Conservation (phyloP, 228 moss, liverwort and hornwort genomes). For the Sphagnum magellanicum region DNA sequence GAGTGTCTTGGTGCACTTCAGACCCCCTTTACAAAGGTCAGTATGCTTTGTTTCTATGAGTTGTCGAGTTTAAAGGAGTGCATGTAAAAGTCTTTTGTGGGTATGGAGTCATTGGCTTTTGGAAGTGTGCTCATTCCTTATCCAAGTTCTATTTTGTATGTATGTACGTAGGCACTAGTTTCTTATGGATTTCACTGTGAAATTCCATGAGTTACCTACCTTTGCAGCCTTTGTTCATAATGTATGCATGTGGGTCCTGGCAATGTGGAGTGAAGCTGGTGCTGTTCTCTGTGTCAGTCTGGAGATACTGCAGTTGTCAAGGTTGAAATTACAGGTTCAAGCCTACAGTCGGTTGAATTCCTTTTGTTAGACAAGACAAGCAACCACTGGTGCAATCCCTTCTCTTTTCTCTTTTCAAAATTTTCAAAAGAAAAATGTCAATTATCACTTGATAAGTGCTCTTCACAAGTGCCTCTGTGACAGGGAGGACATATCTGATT, state of each 20-base stretch:
- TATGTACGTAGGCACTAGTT: background rate
- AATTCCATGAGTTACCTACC: background rate
- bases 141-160: too few species aligned
- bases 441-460: background rate
- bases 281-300: slow-evolving; percentile 28
- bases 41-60: background rate
- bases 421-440: background rate
- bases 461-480: background rate
- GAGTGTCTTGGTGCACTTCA: slow-evolving; percentile 72
- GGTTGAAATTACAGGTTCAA: slow-evolving; percentile 46
- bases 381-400: slow-evolving; percentile 41
- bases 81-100: background rate
- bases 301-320: slow-evolving; percentile 51
- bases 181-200: background rate
- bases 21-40: slow-evolving; percentile 66
- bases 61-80: background rate
- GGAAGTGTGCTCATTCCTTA: too few species aligned
- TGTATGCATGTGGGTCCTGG: background rate
- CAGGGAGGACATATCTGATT: background rate
- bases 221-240: background rate
- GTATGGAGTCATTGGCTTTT: too few species aligned
- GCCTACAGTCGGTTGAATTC: slow-evolving; percentile 65
- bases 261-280: background rate
- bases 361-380: slow-evolving; percentile 64
- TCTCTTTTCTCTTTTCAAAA: background rate